These are phyloP conservation scores for Skeletonema costatum DNA, from an alignment of 108 stramenopile genomes.

Conservation along the genomic window DNA sequence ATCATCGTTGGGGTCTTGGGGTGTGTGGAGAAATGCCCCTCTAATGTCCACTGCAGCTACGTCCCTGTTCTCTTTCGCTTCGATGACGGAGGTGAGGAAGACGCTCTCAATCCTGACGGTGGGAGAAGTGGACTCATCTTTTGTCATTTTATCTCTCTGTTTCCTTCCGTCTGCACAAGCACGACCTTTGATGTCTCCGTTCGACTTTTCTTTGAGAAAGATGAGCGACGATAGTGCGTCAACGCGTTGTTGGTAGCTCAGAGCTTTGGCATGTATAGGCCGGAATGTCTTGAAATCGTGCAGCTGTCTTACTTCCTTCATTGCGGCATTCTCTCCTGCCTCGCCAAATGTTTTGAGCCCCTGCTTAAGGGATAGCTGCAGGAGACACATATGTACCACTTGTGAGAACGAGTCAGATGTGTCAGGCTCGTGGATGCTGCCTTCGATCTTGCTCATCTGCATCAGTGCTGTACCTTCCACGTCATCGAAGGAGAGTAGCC, in stretches of 20 bases:
- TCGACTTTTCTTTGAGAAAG: slow-evolving; percentile 34
- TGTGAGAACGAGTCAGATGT: not conserved
- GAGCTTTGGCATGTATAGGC: slow-evolving; percentile 9
- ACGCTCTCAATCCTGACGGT: slow-evolving; percentile 29
- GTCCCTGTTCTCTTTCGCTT: slow-evolving; percentile 44
- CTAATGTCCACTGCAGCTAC: slow-evolving; percentile 35
- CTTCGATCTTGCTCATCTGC: too few relatives aligned
- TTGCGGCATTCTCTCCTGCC: slow-evolving; percentile 3
- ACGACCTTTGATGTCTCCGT: slow-evolving; percentile 24
- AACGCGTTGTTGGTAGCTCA: slow-evolving; percentile 17
- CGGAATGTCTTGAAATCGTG: slow-evolving; percentile 32
- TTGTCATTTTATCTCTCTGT: slow-evolving; percentile 12
- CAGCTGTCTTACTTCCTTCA: slow-evolving; percentile 48
- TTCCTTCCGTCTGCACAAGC: slow-evolving; percentile 28
- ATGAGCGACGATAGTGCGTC: slow-evolving; percentile 28
- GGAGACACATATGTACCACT: too few relatives aligned
- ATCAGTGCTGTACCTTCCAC: too few relatives aligned
- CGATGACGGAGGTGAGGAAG: slow-evolving; percentile 24
- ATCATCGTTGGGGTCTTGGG: slow-evolving; percentile 6
- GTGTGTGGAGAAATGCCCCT: slow-evolving; percentile 10
- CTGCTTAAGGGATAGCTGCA: not conserved
- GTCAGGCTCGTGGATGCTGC: too few relatives aligned
- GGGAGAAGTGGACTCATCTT: slow-evolving; percentile 38
- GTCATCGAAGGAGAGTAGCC: too few relatives aligned
- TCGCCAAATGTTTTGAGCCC: slow-evolving; percentile 2